Evolutionary conservation across 2,329 filamentous ascomycete genomes (phyloP).

Genomic region (Aspergillus japonicus): DNA sequence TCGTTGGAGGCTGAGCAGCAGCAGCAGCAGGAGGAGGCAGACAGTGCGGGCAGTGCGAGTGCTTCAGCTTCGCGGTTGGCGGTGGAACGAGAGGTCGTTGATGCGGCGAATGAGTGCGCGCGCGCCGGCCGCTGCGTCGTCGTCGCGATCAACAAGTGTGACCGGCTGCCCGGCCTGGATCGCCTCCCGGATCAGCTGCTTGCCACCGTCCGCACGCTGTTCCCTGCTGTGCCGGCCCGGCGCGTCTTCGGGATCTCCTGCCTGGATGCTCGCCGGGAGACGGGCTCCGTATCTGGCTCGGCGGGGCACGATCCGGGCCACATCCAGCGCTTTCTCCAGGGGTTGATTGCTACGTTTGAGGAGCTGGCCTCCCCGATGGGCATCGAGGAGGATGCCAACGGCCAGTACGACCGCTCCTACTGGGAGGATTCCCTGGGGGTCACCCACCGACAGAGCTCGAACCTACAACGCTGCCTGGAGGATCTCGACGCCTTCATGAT

Average conservation of each 20-base stretch:
- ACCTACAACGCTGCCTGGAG: conserved; percentile 69
- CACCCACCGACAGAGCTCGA: conserved; percentile 81
- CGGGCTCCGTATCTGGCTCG: background rate
- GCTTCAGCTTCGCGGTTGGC: conserved; percentile 27
- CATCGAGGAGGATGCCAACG: conserved; percentile 33
- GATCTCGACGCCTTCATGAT: conserved; percentile 72
- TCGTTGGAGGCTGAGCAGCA: conserved; percentile 54
- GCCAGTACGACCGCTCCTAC: conserved; percentile 59
- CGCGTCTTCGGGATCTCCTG: conserved; percentile 70
- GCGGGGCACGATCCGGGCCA: conserved; percentile 57
- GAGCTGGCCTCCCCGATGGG: conserved; percentile 42
- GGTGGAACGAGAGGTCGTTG: conserved; percentile 58
- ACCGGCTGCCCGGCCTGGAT: conserved; percentile 41
- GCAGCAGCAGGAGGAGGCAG: too few species aligned
- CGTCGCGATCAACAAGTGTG: conserved; percentile 62
- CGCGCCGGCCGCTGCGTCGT: conserved; percentile 54
- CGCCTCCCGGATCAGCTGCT: conserved; percentile 20
- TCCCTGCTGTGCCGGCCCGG: conserved; percentile 46
- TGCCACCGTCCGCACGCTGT: conserved; percentile 42
- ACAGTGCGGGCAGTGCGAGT: conserved; percentile 7
- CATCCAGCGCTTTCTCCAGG: conserved; percentile 66
- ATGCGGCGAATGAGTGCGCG: conserved; percentile 53
- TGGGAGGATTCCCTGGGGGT: conserved; percentile 85
- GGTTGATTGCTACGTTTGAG: conserved; percentile 66
- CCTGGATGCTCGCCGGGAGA: conserved; percentile 51